Conservation (phyloP, 2,329 filamentous ascomycete species). For the Ophiocordyceps camponoti-saundersi region DNA sequence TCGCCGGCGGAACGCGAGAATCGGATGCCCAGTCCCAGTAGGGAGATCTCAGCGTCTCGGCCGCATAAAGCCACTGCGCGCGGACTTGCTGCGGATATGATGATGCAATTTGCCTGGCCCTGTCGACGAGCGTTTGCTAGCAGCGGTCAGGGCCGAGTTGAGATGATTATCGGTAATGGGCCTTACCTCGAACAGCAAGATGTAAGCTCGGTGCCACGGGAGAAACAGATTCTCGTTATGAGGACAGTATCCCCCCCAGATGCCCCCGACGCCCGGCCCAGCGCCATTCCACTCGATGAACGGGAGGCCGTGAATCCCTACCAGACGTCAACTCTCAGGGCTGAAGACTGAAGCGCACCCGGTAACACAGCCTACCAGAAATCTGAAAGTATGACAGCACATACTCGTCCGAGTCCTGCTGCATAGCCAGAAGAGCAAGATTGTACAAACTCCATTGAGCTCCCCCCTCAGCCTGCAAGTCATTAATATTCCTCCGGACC, state of each 20-base stretch:
- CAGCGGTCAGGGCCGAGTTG: background rate
- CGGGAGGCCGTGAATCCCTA: constrained; percentile 24
- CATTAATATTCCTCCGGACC: background rate
- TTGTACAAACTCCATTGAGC: constrained; percentile 25
- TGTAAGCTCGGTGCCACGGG: constrained; percentile 40
- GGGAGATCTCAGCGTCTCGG: constrained; percentile 27
- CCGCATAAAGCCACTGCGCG: constrained; percentile 23
- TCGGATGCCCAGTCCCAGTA: constrained; percentile 38
- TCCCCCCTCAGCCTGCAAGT: background rate
- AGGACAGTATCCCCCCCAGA: constrained; percentile 26
- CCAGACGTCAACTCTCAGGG: background rate
- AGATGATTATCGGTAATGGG: no score
- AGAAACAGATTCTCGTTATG: constrained; percentile 30
- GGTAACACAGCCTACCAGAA: constrained; percentile 17
- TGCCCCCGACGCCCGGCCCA: constrained; percentile 11
- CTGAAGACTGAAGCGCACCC: background rate
- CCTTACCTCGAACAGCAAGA: constrained; percentile 34
- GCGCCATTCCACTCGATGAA: constrained; percentile 23
- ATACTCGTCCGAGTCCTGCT: constrained; percentile 21
- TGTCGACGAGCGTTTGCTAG: constrained; percentile 29
- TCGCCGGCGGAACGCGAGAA: constrained; percentile 22
- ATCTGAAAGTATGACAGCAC: constrained; percentile 32
- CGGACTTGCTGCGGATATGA: constrained; percentile 20
- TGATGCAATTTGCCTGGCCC: constrained; percentile 28
- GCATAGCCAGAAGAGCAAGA: constrained; percentile 25